Conservation (phyloP, 139 green algal genomes). For the Limnomonas spitsbergensis region DNA sequence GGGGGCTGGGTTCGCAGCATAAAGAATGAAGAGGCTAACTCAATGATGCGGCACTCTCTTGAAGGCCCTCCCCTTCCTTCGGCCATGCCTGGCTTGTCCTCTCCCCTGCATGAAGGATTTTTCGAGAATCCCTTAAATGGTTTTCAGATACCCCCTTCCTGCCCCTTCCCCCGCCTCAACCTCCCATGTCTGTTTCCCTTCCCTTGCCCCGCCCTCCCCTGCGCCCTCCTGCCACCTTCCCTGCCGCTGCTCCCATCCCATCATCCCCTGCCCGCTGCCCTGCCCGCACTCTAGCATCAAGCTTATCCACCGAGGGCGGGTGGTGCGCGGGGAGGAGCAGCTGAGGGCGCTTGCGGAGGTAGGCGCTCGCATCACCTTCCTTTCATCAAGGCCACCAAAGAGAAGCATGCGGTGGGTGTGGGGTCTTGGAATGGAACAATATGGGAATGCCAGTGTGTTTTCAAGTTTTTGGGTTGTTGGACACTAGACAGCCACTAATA, state of each 20-base stretch:
- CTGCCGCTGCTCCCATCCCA: background rate
- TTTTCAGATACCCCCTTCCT: background rate
- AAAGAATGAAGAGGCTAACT: no score
- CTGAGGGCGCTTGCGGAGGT: background rate
- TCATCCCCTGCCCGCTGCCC: background rate
- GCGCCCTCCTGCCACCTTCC: background rate
- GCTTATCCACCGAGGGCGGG: conserved; percentile 2
- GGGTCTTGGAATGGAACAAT: no score
- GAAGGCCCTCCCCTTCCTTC: no score
- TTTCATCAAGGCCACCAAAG: background rate
- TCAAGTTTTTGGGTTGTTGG: background rate
- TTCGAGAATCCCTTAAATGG: no score
- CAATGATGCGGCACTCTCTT: no score
- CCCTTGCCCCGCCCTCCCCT: background rate
- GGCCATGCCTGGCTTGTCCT: no score
- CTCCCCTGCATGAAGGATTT: no score
- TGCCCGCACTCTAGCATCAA: background rate
- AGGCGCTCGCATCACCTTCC: background rate
- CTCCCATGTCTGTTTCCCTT: background rate
- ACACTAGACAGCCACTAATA: background rate
- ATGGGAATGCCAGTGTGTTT: background rate
- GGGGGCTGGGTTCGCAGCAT: no score
- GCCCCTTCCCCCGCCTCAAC: background rate
- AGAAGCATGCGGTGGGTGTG: no score
- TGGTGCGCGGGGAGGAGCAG: background rate